Conservation (phyloP, 1,139 yeast genomes). For the Candida sojae region DNA sequence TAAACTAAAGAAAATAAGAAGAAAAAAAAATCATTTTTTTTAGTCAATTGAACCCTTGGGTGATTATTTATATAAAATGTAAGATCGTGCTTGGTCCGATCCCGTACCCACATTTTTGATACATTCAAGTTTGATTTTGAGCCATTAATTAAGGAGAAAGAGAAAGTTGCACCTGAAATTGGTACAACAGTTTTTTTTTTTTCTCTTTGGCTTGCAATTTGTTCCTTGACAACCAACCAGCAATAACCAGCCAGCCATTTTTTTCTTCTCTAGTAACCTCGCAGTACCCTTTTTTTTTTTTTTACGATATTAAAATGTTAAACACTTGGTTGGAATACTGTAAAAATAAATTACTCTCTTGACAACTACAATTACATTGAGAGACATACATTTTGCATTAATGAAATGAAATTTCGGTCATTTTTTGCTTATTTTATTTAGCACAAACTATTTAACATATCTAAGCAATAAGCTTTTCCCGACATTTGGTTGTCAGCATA, state of each 20-base stretch:
- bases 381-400: too few relatives aligned
- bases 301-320: too few relatives aligned
- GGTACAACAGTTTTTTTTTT: too few relatives aligned
- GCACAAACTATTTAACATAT: constrained; percentile 7
- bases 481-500: background rate
- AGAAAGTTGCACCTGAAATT: background rate
- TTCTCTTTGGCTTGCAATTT: background rate
- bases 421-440: background rate
- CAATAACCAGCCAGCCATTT: background rate
- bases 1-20: background rate
- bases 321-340: too few relatives aligned
- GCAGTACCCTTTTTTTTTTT: too few relatives aligned
- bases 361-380: too few relatives aligned
- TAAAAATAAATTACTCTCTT: too few relatives aligned
- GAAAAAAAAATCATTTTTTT: background rate
- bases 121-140: background rate
- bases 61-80: background rate
- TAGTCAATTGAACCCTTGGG: background rate
- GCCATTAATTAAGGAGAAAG: constrained; percentile 1
- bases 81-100: too few relatives aligned
- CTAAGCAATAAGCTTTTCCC: constrained; percentile 4
- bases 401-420: too few relatives aligned
- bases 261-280: background rate
- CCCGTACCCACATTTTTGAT: too few relatives aligned
- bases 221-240: constrained; percentile 3